Percentiles rank a stretch among this genome's conserved stretches.
phyloP scores from a whole-genome alignment of 1,284 basidiomycete species.

The Ustilago shanxiensis region DNA sequence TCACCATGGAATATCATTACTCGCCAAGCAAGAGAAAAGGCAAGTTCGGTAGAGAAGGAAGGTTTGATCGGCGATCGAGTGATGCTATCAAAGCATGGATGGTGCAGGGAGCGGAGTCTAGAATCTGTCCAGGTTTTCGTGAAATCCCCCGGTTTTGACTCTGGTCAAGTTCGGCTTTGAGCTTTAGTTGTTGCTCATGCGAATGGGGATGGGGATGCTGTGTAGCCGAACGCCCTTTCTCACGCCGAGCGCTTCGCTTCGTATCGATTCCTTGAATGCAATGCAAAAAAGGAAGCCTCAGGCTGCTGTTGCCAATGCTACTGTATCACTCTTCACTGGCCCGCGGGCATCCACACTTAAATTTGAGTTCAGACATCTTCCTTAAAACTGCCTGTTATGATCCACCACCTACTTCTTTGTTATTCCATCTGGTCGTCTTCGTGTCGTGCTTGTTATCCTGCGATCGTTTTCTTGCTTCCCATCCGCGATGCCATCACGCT shows the following conservation, averaged over 20 bases:
- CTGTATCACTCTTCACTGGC: background rate
- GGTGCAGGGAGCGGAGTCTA: background rate
- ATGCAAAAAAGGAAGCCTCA: background rate
- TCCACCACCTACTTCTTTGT: background rate
- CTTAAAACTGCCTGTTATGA: background rate
- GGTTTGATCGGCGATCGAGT: background rate
- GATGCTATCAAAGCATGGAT: background rate
- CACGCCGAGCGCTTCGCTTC: background rate
- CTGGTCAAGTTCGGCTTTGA: background rate
- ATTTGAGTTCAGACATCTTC: background rate
- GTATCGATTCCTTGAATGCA: slow-evolving; percentile 3
- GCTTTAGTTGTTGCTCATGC: background rate
- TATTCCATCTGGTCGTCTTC: background rate
- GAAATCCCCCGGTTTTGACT: background rate
- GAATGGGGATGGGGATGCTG: background rate
- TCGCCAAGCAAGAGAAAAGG: too few relatives aligned
- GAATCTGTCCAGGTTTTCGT: background rate
- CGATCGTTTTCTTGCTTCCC: background rate
- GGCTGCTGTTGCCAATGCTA: slow-evolving; percentile 1
- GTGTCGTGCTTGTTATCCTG: background rate
- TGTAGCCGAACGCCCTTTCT: background rate
- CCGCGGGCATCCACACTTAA: slow-evolving; percentile 11
- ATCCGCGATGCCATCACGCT: background rate
- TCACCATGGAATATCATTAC: too few relatives aligned
- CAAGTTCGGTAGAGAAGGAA: too few relatives aligned